These are phyloP conservation scores for Fraxinus anomala DNA, from an alignment of 257 asterid species.

Conservation along the genomic window DNA sequence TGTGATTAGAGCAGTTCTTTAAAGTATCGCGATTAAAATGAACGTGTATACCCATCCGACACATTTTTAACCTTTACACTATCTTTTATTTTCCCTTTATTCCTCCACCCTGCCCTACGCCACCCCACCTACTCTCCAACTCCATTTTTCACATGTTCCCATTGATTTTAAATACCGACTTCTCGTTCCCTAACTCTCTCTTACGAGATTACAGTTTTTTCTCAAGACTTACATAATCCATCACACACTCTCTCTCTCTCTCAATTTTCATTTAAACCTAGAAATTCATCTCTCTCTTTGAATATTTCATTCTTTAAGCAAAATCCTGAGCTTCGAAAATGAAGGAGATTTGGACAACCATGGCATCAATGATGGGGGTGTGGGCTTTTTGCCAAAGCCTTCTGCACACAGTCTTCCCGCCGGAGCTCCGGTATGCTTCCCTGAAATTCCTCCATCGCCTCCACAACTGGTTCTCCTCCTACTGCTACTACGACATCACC, in stretches of 20 bases:
- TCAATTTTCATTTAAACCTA: not conserved
- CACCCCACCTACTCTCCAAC: not conserved
- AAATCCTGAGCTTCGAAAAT: constrained; percentile 12
- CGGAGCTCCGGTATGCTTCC: constrained; percentile 62
- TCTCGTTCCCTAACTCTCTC: too few relatives aligned
- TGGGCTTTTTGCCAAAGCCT: constrained; percentile 72
- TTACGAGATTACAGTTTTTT: not conserved
- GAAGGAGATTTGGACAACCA: constrained; percentile 68
- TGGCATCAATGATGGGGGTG: constrained; percentile 71
- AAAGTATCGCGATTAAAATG: too few relatives aligned
- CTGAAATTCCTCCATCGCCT: constrained; percentile 50
- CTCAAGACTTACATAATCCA: not conserved
- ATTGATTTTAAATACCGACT: not conserved
- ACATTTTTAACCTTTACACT: not conserved
- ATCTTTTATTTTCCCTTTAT: not conserved
- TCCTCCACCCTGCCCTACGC: not conserved
- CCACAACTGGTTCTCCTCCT: constrained; percentile 54
- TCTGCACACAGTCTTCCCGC: constrained; percentile 59
- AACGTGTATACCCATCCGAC: too few relatives aligned
- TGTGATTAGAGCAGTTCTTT: too few relatives aligned
- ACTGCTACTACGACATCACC: constrained; percentile 70
- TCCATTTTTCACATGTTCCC: not conserved
- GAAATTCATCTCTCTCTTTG: not conserved
- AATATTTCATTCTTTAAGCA: not conserved
- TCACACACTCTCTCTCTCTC: not conserved